Percentiles rank a stretch among this genome's conserved stretches.
Conservation (phyloP, 768 basidiomycete genomes). For the Rhodotorula sphaerocarpa region DNA sequence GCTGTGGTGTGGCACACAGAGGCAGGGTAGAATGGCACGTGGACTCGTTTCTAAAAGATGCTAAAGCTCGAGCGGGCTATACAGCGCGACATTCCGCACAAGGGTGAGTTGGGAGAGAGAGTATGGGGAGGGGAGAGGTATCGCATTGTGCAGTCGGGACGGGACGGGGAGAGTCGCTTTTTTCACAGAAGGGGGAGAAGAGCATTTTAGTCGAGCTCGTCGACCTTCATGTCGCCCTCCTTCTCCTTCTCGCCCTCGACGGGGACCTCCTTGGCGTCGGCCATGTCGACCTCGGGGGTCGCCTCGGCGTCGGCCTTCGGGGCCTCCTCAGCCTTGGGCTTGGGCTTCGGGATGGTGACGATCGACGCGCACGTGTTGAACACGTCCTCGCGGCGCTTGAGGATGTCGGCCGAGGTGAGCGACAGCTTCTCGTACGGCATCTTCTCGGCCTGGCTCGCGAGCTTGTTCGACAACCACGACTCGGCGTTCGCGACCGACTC, state of each 20-base stretch:
- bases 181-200: too few relatives aligned
- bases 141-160: too few relatives aligned
- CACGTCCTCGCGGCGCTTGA: constrained; percentile 80
- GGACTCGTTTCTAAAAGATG: too few relatives aligned
- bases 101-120: too few relatives aligned
- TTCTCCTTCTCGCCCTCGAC: not conserved
- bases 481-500: constrained; percentile 83
- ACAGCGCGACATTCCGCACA: too few relatives aligned
- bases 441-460: constrained; percentile 73
- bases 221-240: not conserved
- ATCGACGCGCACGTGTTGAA: constrained; percentile 85
- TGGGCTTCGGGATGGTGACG: constrained; percentile 85
- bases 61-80: too few relatives aligned
- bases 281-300: constrained; percentile 34
- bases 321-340: constrained; percentile 53
- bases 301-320: constrained; percentile 39
- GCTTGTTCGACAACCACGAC: constrained; percentile 92
- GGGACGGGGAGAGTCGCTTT: too few relatives aligned
- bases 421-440: constrained; percentile 82
- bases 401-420: constrained; percentile 68
- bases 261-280: constrained; percentile 37
- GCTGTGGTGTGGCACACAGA: too few relatives aligned
- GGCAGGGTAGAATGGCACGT: too few relatives aligned
- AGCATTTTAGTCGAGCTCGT: constrained; percentile 5
- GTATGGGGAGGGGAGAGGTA: too few relatives aligned